These are phyloP conservation scores for Blastobotrys robertii DNA, from an alignment of 805 yeast species.

Conservation along the genomic window DNA sequence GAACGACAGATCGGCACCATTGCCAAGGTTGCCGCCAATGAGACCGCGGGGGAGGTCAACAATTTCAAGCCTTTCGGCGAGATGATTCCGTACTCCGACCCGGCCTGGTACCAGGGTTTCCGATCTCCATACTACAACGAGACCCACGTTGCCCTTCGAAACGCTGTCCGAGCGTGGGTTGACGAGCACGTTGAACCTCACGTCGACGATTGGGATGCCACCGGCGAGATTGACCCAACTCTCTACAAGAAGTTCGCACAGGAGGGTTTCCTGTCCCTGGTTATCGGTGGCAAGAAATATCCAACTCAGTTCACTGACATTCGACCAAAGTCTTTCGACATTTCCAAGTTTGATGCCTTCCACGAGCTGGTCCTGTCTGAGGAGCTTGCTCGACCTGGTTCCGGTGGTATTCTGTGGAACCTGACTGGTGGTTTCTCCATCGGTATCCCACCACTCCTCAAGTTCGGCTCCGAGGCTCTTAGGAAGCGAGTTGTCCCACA, in stretches of 20 bases:
- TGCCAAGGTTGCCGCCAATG: conserved; percentile 8
- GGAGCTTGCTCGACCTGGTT: conserved; percentile 31
- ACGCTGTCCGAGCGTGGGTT: conserved; percentile 32
- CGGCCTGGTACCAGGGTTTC: conserved; percentile 33
- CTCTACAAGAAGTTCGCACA: conserved; percentile 28
- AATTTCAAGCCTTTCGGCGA: conserved; percentile 15
- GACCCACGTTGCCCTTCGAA: conserved; percentile 31
- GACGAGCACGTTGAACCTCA: conserved; percentile 31
- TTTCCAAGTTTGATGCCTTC: conserved; percentile 31
- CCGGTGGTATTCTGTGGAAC: conserved; percentile 34
- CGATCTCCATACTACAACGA: conserved; percentile 31
- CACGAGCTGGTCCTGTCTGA: conserved; percentile 32
- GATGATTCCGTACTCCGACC: conserved; percentile 32
- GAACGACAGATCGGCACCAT: conserved; percentile 26
- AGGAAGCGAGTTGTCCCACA: conserved; percentile 30
- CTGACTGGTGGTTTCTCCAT: conserved; percentile 33
- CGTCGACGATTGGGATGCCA: conserved; percentile 35
- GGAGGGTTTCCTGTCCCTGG: conserved; percentile 33
- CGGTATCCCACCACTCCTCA: conserved; percentile 32
- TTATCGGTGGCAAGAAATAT: conserved; percentile 27
- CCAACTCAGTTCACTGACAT: conserved; percentile 30
- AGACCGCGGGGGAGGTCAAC: conserved; percentile 8
- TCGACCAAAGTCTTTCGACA: conserved; percentile 28
- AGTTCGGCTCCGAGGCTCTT: conserved; percentile 25
- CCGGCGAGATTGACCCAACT: conserved; percentile 26